phyloP scores from a whole-genome alignment of 2,329 filamentous ascomycete genomes.

The Monascus ruber region DNA sequence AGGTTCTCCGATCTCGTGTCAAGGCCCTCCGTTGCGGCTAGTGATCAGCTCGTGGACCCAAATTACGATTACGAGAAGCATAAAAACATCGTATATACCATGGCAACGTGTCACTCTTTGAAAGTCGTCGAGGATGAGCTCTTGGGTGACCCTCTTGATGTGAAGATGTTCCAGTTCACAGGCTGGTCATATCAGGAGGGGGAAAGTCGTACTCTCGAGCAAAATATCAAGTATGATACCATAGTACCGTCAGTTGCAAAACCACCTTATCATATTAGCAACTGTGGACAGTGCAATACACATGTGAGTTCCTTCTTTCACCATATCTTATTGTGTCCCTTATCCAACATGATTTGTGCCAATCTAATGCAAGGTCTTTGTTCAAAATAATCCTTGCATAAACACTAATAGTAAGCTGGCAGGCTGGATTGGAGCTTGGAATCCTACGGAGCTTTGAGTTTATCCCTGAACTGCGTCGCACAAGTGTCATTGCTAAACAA shows the following conservation, averaged over 20 bases:
- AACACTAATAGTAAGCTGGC: background rate
- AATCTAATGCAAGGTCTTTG: no score
- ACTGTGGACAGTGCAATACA: constrained; percentile 14
- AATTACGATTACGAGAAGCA: constrained; percentile 50
- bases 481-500: constrained; percentile 82
- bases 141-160: constrained; percentile 82
- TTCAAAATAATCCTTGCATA: no score
- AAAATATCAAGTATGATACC: constrained; percentile 67
- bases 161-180: constrained; percentile 99
- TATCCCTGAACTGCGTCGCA: constrained; percentile 78
- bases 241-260: constrained; percentile 68
- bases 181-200: constrained; percentile 84
- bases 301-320: constrained; percentile 1
- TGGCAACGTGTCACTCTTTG: constrained; percentile 94
- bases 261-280: constrained; percentile 55
- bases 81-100: constrained; percentile 72
- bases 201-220: constrained; percentile 52
- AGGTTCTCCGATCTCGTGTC: constrained; percentile 67
- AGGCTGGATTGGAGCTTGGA: constrained; percentile 65
- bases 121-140: constrained; percentile 78
- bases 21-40: constrained; percentile 40
- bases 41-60: constrained; percentile 49
- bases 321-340: background rate
- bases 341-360: no score
- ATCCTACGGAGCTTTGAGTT: constrained; percentile 89